Evolutionary conservation across 148 eudicot species (phyloP), one percentile per base, ranked within the genome.

Genomic region (Vaccinium vitisidaea): DNA sequence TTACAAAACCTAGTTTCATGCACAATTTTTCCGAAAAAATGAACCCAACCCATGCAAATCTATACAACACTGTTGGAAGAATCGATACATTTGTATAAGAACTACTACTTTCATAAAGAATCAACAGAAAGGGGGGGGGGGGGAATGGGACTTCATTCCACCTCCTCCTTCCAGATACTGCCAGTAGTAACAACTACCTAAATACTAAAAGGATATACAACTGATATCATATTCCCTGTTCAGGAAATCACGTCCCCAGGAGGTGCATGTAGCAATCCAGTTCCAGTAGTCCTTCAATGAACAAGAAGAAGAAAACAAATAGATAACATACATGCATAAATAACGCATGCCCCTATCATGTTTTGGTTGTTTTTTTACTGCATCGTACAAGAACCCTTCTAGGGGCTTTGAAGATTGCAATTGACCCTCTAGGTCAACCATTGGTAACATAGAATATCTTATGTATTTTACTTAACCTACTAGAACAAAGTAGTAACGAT

Each of bases 151-250:
- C n/a, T n/a, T n/a, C n/a, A n/a, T n/a, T n/a, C n/a, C n/a, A n/a
- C n/a, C n/a, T 18, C 82, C 71, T 39, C 67, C 54, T 50, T 46
- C 73, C 77, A 58, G 73, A 16, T 71, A 58, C 52, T 69, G 46
- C 84, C 69, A 82, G 16, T 48, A 10, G 25, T 30, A 70, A 54
- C 52, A 71, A 71, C 80, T 43, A 81, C 39, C 61, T 53, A 80
- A 85, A 56, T n/a, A 14, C 43, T 11, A 46, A 55, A 43, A 76
- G 12, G 27, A 75, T 21, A n/a, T n/a, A 56, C 18, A 55, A 2
- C 12, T 73, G 32, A 49, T 6, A 25, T 5, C 56, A 48, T 15
- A 48, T 9, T 61, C 19, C 16, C 54, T 36, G 4, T 19, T 39
- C 25, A 43, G 55, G 12, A n/a, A 81, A 81, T 46, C 30, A 81